Evolutionary conservation across 2,329 filamentous ascomycete genomes (phyloP), one percentile per base, ranked within the genome.

Genomic region (Lachnellula occidentalis): DNA sequence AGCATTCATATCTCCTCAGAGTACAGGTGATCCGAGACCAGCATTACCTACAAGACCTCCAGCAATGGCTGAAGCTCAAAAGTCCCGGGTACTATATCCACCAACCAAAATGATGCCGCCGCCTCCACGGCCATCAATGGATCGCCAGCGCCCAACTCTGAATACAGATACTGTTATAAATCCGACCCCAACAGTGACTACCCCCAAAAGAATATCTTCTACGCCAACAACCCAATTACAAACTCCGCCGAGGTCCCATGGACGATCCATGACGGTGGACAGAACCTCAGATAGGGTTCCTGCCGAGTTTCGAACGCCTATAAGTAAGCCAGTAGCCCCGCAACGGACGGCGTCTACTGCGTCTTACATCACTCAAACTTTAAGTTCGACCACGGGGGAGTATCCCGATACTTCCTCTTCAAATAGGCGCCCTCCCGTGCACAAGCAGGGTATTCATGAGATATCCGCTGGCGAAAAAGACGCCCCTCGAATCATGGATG

Each of bases 371-470:
- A 62, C 59, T 45, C 60, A 65, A 34, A 31, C 53, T 11, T 45
- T 57, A 11, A 57, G 55, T n/a, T 51, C 58, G 19, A 59, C 51
- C 37, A 34, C 55, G 12, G 54, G 61, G 8, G 81, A 88, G 48
- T 96, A 89, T 68, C 94, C 94, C 0, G 92, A 99, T 71, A 78
- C 87, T 1, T 89, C 90, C 1, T 85, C 87, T 61, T 83, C 90
- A 2, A 99, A 96, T 67, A 83, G 94, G 48, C 82, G 91, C 48
- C 87, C 90, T 15, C 94, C 94, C 0, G 80, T 80, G 50, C 83
- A 89, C 62, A 87, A 85, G 63, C 79, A 84, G 42, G 86, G 88
- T 0, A 80, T 81, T n/a, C 79, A 79, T 50, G 88, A 92, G 59
- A 92, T 99, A 54, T 73, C 80, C 27, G 27, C 27, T 31, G 92